phyloP scores from a whole-genome alignment of 23 red algal genomes.

The Cyanidioschyzon merolae region DNA sequence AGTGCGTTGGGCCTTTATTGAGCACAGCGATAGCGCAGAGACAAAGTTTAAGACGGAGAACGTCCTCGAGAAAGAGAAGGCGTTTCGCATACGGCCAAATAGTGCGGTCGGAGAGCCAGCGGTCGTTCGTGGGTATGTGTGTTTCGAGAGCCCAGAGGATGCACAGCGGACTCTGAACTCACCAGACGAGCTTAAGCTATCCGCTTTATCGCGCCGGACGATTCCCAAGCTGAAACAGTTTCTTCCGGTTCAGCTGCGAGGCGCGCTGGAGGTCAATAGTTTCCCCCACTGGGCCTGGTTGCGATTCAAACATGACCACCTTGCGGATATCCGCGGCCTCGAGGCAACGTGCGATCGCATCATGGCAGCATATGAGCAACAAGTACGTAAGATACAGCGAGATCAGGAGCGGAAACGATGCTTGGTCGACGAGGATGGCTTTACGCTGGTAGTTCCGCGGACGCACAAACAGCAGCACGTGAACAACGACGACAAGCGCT shows the following conservation, averaged over 20 bases:
- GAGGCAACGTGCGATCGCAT: neutral
- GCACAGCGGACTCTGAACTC: neutral
- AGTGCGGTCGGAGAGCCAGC: neutral
- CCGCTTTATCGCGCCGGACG: neutral
- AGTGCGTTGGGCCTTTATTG: neutral
- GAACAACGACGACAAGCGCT: too few species aligned
- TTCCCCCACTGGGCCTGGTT: neutral
- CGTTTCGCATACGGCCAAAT: neutral
- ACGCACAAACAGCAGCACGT: neutral
- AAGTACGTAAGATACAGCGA: neutral
- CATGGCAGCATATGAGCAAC: constrained; percentile 1
- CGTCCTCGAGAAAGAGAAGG: neutral
- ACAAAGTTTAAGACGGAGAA: neutral
- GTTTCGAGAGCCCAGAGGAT: neutral
- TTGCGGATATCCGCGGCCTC: neutral
- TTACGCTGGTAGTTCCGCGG: neutral
- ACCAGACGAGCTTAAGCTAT: neutral
- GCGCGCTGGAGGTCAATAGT: neutral
- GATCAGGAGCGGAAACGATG: neutral
- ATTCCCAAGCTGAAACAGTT: neutral
- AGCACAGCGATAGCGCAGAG: neutral
- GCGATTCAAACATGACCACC: neutral
- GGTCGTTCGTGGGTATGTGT: neutral
- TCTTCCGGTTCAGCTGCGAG: neutral
- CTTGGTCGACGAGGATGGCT: constrained; percentile 2